phyloP scores from a whole-genome alignment of 192 early-diverging fungal genomes.

The Globomyces pollinis-pini region DNA sequence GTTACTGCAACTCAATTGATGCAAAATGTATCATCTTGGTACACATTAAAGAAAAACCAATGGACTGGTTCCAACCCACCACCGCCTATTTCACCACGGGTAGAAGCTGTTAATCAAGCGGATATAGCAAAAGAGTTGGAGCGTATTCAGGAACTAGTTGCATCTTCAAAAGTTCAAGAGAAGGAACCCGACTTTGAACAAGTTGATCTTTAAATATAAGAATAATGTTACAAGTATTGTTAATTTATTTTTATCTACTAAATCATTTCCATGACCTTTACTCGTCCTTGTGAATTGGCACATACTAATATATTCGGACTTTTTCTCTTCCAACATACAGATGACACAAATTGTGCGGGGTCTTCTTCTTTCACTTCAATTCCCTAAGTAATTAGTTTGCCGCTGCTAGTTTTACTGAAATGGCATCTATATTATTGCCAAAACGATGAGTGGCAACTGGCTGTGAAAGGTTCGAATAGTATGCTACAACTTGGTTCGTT shows the following conservation, averaged over 20 bases:
- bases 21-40: slow-evolving; percentile 21
- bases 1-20: slow-evolving; percentile 25
- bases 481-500: slow-evolving; percentile 81
- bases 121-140: slow-evolving; percentile 3
- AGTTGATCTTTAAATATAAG: slow-evolving; percentile 6
- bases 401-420: slow-evolving; percentile 59
- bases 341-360: slow-evolving; percentile 74
- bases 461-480: slow-evolving; percentile 63
- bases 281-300: slow-evolving; percentile 84
- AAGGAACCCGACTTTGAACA: slow-evolving; percentile 6
- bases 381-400: slow-evolving; percentile 34
- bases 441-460: slow-evolving; percentile 73
- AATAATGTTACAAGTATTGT: background rate
- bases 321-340: slow-evolving; percentile 82
- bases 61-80: slow-evolving; percentile 2
- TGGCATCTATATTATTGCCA: slow-evolving; percentile 55
- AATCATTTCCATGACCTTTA: slow-evolving; percentile 69
- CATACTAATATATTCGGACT: slow-evolving; percentile 66
- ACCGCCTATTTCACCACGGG: background rate
- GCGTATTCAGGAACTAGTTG: slow-evolving; percentile 8
- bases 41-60: slow-evolving; percentile 22
- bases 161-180: background rate
- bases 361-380: slow-evolving; percentile 48
- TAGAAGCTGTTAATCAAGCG: background rate
- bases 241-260: background rate